These are phyloP conservation scores for Penicillium longicatenatum DNA, from an alignment of 495 filamentous ascomycete genomes.

Conservation along the genomic window DNA sequence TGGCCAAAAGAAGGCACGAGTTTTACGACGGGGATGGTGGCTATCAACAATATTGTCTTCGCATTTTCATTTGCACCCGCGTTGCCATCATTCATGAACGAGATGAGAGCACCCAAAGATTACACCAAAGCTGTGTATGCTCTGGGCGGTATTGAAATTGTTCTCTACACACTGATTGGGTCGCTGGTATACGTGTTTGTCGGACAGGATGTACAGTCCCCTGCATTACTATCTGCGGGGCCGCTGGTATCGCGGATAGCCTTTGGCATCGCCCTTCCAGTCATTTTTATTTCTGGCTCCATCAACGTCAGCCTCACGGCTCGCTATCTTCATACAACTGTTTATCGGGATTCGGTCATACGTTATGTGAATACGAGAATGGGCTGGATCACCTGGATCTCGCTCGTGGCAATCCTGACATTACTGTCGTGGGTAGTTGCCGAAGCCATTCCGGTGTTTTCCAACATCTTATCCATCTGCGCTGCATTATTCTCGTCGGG, in stretches of 20 bases:
- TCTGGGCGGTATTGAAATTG: constrained; percentile 33
- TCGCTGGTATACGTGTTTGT: constrained; percentile 1
- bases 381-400: constrained; percentile 58
- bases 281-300: constrained; percentile 7
- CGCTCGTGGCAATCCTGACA: constrained; percentile 52
- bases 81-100: constrained; percentile 68
- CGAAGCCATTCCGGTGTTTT: constrained; percentile 66
- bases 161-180: constrained; percentile 3
- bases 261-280: constrained; percentile 59
- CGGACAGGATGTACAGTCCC: constrained; percentile 53
- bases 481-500: constrained; percentile 62
- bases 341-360: constrained; percentile 49
- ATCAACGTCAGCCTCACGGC: constrained; percentile 1
- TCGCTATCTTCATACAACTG: constrained; percentile 17
- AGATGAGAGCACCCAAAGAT: constrained; percentile 66
- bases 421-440: constrained; percentile 64
- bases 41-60: constrained; percentile 73
- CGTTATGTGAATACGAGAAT: constrained; percentile 57
- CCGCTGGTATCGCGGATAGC: constrained; percentile 61
- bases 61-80: constrained; percentile 60
- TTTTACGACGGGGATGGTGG: constrained; percentile 60
- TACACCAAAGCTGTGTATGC: constrained; percentile 59
- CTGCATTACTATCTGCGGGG: constrained; percentile 64
- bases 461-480: constrained; percentile 56
- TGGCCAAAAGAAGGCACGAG: constrained; percentile 33